A percentile compares a stretch with the other conserved stretches of the same genome.
These are phyloP conservation scores for Petunia hybrid DNA, from an alignment of 305 asterid genomes.

Conservation along the genomic window DNA sequence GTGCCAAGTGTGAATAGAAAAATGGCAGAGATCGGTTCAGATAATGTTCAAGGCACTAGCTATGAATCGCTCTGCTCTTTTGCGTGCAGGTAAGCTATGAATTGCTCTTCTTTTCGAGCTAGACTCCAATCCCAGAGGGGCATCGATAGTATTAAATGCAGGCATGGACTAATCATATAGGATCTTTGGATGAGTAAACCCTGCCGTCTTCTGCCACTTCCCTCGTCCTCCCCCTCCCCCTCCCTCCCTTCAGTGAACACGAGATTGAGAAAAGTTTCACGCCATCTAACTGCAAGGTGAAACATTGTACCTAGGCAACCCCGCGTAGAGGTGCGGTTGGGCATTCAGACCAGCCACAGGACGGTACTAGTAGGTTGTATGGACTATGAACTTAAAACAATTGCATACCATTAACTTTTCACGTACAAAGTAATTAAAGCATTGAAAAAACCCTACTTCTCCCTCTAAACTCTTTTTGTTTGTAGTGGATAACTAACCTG, in stretches of 20 bases:
- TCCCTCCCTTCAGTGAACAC: no score
- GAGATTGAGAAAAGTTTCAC: constrained; percentile 71
- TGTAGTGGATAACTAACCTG: constrained; percentile 65
- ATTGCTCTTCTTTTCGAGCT: no score
- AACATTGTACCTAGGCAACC: constrained; percentile 77
- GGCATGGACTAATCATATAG: no score
- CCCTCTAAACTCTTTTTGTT: constrained; percentile 26
- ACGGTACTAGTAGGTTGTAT: constrained; percentile 94
- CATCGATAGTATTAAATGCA: no score
- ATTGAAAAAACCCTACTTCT: constrained; percentile 12
- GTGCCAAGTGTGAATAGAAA: no score
- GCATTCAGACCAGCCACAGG: constrained; percentile 95
- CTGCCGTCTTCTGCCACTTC: no score
- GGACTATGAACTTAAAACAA: constrained; percentile 77
- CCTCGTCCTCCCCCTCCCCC: no score
- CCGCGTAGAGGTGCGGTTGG: constrained; percentile 77
- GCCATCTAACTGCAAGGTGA: constrained; percentile 75
- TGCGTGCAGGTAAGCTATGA: no score
- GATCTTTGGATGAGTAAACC: no score
- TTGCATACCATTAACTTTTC: no score
- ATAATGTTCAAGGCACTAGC: background rate
- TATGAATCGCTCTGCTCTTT: no score
- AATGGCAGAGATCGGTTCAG: background rate
- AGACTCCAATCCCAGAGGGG: no score
- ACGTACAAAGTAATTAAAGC: constrained; percentile 15